A percentile compares a stretch with the other conserved stretches of the same genome.
Conservation (phyloP, 306 rosid genomes). For the Delonix regia region DNA sequence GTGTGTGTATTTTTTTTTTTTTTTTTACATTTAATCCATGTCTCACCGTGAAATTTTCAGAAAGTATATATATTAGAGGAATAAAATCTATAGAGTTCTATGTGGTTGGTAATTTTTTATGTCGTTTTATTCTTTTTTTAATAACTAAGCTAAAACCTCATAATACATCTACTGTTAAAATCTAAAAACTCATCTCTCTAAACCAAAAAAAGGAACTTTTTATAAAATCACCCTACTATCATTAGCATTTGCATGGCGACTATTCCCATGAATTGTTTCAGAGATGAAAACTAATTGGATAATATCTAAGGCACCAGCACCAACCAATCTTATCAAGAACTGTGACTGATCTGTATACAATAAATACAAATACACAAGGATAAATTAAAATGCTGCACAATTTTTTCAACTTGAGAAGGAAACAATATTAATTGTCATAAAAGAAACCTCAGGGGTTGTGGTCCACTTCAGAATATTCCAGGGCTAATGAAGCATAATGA, state of each 20-base stretch:
- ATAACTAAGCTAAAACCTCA: no score
- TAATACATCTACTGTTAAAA: no score
- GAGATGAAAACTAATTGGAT: neutral
- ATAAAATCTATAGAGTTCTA: no score
- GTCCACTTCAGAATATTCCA: slow-evolving; percentile 54
- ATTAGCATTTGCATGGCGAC: neutral
- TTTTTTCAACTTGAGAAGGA: neutral
- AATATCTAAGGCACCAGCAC: neutral
- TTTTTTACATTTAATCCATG: no score
- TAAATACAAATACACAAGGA: neutral
- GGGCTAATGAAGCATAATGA: slow-evolving; percentile 18
- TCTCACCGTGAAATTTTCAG: no score
- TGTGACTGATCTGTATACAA: neutral
- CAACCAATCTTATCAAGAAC: neutral
- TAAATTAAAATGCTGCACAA: neutral
- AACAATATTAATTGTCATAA: neutral
- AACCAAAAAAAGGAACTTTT: no score
- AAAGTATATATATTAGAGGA: no score
- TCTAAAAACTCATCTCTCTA: no score
- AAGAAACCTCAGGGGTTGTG: neutral
- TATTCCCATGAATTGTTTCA: neutral
- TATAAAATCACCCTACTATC: no score
- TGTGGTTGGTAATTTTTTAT: no score
- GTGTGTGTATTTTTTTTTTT: no score
- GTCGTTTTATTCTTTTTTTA: no score